Base-by-base conservation (phyloP, 2,329 filamentous ascomycete species). In the Xylariaceae sp. region DNA sequence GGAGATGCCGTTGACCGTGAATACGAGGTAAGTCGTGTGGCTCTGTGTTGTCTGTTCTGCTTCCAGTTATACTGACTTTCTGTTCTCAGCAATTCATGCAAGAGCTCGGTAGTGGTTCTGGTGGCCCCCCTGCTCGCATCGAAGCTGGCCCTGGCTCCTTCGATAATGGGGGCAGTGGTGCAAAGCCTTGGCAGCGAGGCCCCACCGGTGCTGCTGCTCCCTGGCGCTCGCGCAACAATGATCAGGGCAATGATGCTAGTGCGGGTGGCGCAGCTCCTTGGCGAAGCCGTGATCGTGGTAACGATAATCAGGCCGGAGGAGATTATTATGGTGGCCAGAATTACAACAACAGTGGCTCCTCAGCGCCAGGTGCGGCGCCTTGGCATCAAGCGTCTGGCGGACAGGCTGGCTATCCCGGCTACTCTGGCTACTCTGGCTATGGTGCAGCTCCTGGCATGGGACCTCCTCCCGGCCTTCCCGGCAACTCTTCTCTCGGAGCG, bases 1-100 rank as follows among this genome's bases (percentile, higher is more conserved):
- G 87, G 86, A 49, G 89, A 95, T 73, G 87, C 84, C 52, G 87
- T 91, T 49, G 90, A 95, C 64, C 84, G 87, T 63, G 93, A 98
- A 67, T 93, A 95, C 69, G 90, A 97, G 79, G 89, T 90, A 75
- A 65, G 83, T 66, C 48, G 33, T 9, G n/a, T 11, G 6, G 6
- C 11, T 11, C 22, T 11, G 22, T 11, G 22, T 26, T 6, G 22
- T 26, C 22, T 26, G 6, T 6, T 26, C 6, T 6, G 22, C 6
- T 26, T 6, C 11, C 11, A 6, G 11, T 11, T 6, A 26, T 26
- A 11, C 69, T 79, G 58, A 83, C 63, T 45, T 26, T 33, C 36
- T 4, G 4, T 32, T n/a, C 41, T 9, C 53, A 89, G 87, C 85
- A 91, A 82, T 88, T 98, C 61, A 95, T 98, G 89, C 86, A 94